Conservation (phyloP, 768 basidiomycete genomes). For the Russula ochroleuca region DNA sequence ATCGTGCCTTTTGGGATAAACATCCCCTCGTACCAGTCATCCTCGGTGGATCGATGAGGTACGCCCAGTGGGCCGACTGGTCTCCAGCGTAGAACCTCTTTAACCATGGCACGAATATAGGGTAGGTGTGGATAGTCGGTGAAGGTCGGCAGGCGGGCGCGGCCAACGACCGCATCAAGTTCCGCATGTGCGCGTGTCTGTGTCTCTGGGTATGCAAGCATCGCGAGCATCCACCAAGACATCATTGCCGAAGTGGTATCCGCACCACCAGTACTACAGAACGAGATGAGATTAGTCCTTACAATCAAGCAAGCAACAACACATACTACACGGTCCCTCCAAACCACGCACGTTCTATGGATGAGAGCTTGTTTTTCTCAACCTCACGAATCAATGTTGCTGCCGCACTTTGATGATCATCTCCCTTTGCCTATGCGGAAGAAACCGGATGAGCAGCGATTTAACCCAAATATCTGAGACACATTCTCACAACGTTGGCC, state of each 20-base stretch:
- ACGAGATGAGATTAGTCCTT: background rate
- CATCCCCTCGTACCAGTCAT: conserved; percentile 8
- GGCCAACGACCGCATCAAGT: background rate
- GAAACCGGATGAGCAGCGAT: background rate
- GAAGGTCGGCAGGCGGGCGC: background rate
- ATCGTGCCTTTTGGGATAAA: background rate
- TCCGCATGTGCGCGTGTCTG: background rate
- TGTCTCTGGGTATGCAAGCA: background rate
- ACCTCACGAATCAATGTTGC: background rate
- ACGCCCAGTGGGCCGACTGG: background rate
- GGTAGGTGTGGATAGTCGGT: background rate
- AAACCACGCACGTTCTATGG: background rate
- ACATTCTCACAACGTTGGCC: background rate
- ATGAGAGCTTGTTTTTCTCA: background rate
- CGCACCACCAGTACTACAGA: background rate
- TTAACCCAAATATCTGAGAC: background rate
- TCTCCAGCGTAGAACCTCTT: background rate
- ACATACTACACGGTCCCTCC: background rate
- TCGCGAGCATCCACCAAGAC: background rate
- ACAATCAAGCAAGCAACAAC: background rate
- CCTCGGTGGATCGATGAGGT: background rate
- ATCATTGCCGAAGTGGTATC: background rate
- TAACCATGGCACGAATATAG: conserved; percentile 6
- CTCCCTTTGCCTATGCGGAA: background rate
- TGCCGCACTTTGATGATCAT: background rate